phyloP scores from a whole-genome alignment of 305 asterid genomes.

The Rubia peregrina region DNA sequence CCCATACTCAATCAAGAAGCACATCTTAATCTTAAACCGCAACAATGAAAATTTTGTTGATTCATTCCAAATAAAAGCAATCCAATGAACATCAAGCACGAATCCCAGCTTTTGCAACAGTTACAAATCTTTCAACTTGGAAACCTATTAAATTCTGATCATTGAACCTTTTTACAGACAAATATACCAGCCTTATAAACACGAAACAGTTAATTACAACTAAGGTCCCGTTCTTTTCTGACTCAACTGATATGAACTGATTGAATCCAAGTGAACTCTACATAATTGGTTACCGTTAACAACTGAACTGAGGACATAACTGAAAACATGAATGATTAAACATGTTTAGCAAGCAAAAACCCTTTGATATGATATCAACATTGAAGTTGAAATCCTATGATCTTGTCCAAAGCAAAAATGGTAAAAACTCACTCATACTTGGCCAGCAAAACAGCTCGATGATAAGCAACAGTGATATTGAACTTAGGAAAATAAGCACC shows the following conservation, averaged over 20 bases:
- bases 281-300: neutral
- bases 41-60: neutral
- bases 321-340: too few species aligned
- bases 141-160: neutral
- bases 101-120: neutral
- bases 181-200: too few species aligned
- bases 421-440: slow-evolving; percentile 51
- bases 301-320: neutral
- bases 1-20: neutral
- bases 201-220: neutral
- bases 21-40: neutral
- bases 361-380: neutral
- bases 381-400: neutral
- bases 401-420: slow-evolving; percentile 3
- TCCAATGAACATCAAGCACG: slow-evolving; percentile 1
- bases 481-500: slow-evolving; percentile 83
- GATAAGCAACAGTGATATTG: slow-evolving; percentile 89
- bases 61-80: neutral
- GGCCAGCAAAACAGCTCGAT: slow-evolving; percentile 88
- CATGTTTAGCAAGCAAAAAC: neutral
- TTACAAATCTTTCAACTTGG: neutral
- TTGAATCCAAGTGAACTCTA: neutral
- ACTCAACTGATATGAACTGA: neutral
- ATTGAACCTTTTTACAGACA: neutral
- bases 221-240: neutral